Percentiles rank a stretch among this genome's conserved stretches.
phyloP scores from a whole-genome alignment of 768 basidiomycete species.

The Lactifluus piperatus region DNA sequence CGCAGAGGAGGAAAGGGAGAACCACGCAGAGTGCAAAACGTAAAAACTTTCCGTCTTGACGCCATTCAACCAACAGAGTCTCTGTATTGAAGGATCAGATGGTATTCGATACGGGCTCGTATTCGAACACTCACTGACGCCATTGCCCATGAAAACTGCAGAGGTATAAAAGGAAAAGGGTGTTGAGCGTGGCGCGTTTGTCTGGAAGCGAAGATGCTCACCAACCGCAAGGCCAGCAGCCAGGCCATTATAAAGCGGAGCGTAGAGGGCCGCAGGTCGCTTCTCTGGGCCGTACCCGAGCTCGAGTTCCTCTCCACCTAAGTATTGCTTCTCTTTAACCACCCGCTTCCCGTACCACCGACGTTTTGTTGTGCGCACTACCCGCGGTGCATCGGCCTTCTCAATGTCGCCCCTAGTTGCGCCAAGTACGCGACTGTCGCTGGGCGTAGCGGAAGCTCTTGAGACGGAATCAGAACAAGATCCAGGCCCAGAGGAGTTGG shows the following conservation, averaged over 20 bases:
- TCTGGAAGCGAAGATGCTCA: constrained; percentile 15
- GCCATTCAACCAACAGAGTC: constrained; percentile 46
- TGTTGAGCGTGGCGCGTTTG: not conserved
- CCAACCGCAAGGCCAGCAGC: constrained; percentile 28
- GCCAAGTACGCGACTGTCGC: not conserved
- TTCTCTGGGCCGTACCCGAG: constrained; percentile 26
- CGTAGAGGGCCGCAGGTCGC: constrained; percentile 29
- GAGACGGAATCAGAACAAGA: constrained; percentile 28
- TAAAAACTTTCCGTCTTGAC: constrained; percentile 37
- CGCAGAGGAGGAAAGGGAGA: constrained; percentile 35
- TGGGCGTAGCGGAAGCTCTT: constrained; percentile 5
- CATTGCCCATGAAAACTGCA: constrained; percentile 58
- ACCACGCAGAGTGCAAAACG: constrained; percentile 37
- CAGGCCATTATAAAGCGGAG: constrained; percentile 31
- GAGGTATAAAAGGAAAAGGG: constrained; percentile 18
- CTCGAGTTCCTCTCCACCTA: constrained; percentile 14
- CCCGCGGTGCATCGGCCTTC: constrained; percentile 4
- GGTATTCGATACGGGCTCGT: too few species aligned
- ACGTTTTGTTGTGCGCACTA: constrained; percentile 28
- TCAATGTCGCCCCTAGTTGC: constrained; percentile 1
- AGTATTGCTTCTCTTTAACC: constrained; percentile 20
- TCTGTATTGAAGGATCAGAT: not conserved
- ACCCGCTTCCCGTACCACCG: constrained; percentile 54
- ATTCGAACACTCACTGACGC: constrained; percentile 34
- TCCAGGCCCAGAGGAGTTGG: too few species aligned